These are phyloP conservation scores for Bryum argenteum DNA, from an alignment of 225 moss, liverwort and hornwort genomes.

Conservation along the genomic window DNA sequence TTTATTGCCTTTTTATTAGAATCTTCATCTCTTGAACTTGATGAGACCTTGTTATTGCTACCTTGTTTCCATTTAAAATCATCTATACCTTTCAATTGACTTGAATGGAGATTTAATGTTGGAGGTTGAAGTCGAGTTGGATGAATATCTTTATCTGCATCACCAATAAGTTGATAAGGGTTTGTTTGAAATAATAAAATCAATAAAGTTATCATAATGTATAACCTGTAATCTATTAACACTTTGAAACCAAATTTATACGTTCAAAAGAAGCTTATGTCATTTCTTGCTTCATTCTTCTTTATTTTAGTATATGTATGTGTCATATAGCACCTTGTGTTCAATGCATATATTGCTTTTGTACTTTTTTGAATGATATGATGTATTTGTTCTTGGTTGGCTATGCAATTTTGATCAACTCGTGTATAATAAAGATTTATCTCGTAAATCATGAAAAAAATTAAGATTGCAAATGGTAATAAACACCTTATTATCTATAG, in stretches of 20 bases:
- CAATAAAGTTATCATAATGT: not conserved
- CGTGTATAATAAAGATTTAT: no score
- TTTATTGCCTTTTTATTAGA: slow-evolving; percentile 34
- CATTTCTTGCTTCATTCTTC: no score
- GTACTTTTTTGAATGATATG: no score
- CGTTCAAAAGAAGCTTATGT: no score
- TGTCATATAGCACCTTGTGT: no score
- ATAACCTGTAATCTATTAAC: not conserved
- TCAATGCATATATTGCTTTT: no score
- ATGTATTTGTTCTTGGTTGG: no score
- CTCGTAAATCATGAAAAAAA: not conserved
- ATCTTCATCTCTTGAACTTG: slow-evolving; percentile 34
- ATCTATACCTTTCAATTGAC: slow-evolving; percentile 23
- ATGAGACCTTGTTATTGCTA: slow-evolving; percentile 12
- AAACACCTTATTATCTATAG: not conserved
- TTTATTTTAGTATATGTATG: no score
- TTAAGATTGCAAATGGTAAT: no score
- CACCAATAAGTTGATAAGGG: not conserved
- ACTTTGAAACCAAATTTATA: not conserved
- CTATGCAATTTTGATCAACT: no score
- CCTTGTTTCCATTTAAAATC: slow-evolving; percentile 22
- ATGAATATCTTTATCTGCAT: slow-evolving; percentile 20
- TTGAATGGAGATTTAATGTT: not conserved
- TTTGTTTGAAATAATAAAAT: fast-evolving
- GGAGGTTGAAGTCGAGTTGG: not conserved